These are phyloP conservation scores for Xylaria sp. DNA, from an alignment of 2,329 filamentous ascomycete species.

Conservation along the genomic window DNA sequence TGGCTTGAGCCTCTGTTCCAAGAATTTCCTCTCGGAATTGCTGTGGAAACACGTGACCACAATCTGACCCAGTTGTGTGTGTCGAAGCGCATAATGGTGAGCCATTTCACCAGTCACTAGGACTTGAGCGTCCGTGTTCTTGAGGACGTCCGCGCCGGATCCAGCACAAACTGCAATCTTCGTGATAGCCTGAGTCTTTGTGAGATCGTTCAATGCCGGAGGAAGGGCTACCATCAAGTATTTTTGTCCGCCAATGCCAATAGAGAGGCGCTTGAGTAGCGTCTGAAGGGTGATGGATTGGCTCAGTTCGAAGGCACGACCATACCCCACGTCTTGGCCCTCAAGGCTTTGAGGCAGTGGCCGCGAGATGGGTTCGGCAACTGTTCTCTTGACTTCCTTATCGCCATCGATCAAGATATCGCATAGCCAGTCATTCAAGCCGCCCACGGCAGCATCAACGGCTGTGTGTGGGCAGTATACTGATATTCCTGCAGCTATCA, in stretches of 20 bases:
- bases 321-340: slow-evolving; percentile 61
- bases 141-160: slow-evolving; percentile 82
- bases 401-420: slow-evolving; percentile 76
- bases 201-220: slow-evolving; percentile 53
- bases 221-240: slow-evolving; percentile 63
- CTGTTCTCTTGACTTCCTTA: slow-evolving; percentile 52
- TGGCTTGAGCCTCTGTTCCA: slow-evolving; percentile 75
- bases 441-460: slow-evolving; percentile 84
- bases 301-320: slow-evolving; percentile 59
- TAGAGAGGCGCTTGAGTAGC: slow-evolving; percentile 67
- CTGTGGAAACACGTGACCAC: slow-evolving; percentile 91
- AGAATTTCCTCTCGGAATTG: slow-evolving; percentile 88
- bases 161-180: slow-evolving; percentile 90
- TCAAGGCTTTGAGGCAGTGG: slow-evolving; percentile 57
- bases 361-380: slow-evolving; percentile 58
- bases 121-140: slow-evolving; percentile 77
- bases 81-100: slow-evolving; percentile 90
- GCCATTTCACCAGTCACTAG: slow-evolving; percentile 92
- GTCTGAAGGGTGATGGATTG: slow-evolving; percentile 54
- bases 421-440: slow-evolving; percentile 94
- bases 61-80: slow-evolving; percentile 83
- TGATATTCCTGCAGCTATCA: slow-evolving; percentile 88
- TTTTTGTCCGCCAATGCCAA: slow-evolving; percentile 72
- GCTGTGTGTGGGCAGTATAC: slow-evolving; percentile 98
- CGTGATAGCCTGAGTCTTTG: slow-evolving; percentile 58